Conservation (phyloP, 495 filamentous ascomycete genomes). For the Filosporella fistucella region DNA sequence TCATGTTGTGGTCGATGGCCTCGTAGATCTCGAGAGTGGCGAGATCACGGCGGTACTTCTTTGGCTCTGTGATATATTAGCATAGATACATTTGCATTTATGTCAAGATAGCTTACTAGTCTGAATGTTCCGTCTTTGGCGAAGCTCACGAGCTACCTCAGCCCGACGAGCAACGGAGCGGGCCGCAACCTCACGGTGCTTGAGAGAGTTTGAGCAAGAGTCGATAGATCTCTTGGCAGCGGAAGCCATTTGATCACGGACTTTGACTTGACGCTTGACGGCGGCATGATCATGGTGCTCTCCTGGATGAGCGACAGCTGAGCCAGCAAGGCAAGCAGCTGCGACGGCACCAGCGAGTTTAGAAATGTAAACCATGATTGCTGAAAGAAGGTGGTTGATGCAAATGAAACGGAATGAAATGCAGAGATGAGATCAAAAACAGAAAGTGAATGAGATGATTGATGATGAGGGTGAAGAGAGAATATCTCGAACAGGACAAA, state of each 20-base stretch:
- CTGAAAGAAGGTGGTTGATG: background rate
- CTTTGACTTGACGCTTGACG: slow-evolving; percentile 26
- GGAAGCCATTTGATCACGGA: slow-evolving; percentile 27
- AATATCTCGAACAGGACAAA: too few relatives aligned
- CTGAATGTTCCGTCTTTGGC: slow-evolving; percentile 43
- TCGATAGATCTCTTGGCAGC: slow-evolving; percentile 32
- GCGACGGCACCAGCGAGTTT: slow-evolving; percentile 18
- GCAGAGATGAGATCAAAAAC: background rate
- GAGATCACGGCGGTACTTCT: slow-evolving; percentile 35
- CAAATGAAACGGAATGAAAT: background rate
- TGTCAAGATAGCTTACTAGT: slow-evolving; percentile 30
- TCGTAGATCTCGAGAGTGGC: slow-evolving; percentile 35
- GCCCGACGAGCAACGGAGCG: slow-evolving; percentile 32
- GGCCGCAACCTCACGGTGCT: slow-evolving; percentile 25
- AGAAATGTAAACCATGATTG: slow-evolving; percentile 27
- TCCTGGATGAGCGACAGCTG: slow-evolving; percentile 32
- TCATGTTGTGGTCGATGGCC: slow-evolving; percentile 36
- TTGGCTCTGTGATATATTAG: slow-evolving; percentile 13
- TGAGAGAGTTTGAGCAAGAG: slow-evolving; percentile 28
- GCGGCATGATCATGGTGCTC: slow-evolving; percentile 28
- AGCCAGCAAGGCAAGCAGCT: slow-evolving; percentile 23
- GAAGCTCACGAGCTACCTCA: slow-evolving; percentile 35
- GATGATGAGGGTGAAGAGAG: background rate
- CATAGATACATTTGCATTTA: too few relatives aligned
- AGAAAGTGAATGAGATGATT: background rate